Conservation (phyloP, 1,139 yeast species). For the Yamadazyma atlantica region DNA sequence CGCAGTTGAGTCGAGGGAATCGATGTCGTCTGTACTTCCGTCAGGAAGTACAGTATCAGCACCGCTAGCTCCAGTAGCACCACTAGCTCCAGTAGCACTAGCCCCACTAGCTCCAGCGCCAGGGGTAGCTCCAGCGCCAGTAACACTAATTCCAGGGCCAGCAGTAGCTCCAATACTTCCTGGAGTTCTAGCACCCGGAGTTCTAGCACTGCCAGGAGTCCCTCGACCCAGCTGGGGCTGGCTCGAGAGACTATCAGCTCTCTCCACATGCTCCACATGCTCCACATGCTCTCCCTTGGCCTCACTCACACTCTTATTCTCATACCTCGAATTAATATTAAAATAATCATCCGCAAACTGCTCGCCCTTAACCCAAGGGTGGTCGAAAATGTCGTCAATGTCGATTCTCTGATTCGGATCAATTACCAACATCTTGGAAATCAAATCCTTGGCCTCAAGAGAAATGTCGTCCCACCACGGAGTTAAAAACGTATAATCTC, state of each 20-base stretch:
- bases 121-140: too few species aligned
- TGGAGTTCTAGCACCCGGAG: too few species aligned
- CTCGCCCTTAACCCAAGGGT: conserved; percentile 39
- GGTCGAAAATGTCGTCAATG: conserved; percentile 60
- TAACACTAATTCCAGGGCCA: too few species aligned
- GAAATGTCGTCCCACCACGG: conserved; percentile 99
- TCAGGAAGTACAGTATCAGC: too few species aligned
- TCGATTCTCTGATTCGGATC: conserved; percentile 69
- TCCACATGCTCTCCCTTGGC: conserved; percentile 6
- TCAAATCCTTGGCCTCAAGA: conserved; percentile 68
- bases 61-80: too few species aligned
- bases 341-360: conserved; percentile 17
- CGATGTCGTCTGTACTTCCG: conserved; percentile 1
- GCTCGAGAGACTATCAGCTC: too few species aligned
- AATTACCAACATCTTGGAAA: conserved; percentile 51
- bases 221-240: too few species aligned
- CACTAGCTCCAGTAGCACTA: too few species aligned
- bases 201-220: neutral
- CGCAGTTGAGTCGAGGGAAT: conserved; percentile 11
- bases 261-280: conserved; percentile 11
- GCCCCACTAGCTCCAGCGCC: too few species aligned
- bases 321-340: conserved; percentile 16
- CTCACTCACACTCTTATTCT: conserved; percentile 9
- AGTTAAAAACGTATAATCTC: conserved; percentile 75
- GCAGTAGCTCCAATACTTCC: too few species aligned